A percentile compares a stretch with the other conserved stretches of the same genome.
Evolutionary conservation across 2,329 filamentous ascomycete species (phyloP).

Genomic region (Aspergillus sp.): DNA sequence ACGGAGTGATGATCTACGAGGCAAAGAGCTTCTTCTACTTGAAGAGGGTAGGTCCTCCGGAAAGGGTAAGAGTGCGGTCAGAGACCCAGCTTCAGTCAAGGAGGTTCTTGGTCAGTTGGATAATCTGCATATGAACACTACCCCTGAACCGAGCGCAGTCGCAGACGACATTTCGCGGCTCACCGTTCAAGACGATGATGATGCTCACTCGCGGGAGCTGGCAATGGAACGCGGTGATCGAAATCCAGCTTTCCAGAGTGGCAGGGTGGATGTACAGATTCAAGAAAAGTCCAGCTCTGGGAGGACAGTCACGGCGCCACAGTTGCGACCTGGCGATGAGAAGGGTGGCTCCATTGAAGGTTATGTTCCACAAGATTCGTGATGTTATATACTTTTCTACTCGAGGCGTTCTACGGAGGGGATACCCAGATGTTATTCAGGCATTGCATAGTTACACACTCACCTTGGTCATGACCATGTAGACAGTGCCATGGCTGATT

Average conservation of each 20-base stretch:
- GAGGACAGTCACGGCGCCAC: slow-evolving; percentile 33
- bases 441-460: slow-evolving; percentile 4
- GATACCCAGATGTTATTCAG: slow-evolving; percentile 22
- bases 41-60: slow-evolving; percentile 60
- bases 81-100: slow-evolving; percentile 21
- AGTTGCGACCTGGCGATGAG: slow-evolving; percentile 37
- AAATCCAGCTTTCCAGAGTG: slow-evolving; percentile 29
- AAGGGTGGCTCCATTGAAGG: slow-evolving; percentile 49
- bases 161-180: slow-evolving; percentile 32
- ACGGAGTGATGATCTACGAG: slow-evolving; percentile 54
- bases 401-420: slow-evolving; percentile 18
- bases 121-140: slow-evolving; percentile 24
- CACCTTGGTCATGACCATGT: background rate
- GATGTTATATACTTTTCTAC: background rate
- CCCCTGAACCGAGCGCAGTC: slow-evolving; percentile 23
- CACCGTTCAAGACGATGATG: slow-evolving; percentile 30
- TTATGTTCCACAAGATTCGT: slow-evolving; percentile 39
- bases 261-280: slow-evolving; percentile 40
- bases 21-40: slow-evolving; percentile 63
- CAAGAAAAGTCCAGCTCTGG: slow-evolving; percentile 35
- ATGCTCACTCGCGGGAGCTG: slow-evolving; percentile 33
- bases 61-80: slow-evolving; percentile 26
- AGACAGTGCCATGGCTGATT: background rate
- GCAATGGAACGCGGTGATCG: slow-evolving; percentile 43
- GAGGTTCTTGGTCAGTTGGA: slow-evolving; percentile 35